Evolutionary conservation across 2,329 filamentous ascomycete genomes (phyloP), one percentile per base, ranked within the genome.

Genomic region (Penicillium sp.): DNA sequence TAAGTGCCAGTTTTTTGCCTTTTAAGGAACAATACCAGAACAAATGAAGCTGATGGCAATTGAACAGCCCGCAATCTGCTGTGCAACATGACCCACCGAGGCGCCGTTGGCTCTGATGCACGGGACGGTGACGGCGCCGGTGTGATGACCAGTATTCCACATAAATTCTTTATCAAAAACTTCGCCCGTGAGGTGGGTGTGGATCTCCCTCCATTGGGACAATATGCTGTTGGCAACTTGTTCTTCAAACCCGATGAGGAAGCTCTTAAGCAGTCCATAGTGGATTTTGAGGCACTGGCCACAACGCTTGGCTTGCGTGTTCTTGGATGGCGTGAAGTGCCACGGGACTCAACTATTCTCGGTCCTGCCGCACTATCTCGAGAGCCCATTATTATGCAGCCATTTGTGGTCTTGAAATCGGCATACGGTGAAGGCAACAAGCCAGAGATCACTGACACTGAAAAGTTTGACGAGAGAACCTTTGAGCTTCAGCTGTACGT

Each of bases 1-100:
- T 94, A 77, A 80, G 86, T 78, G 61, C 24, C 6, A 32, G 34
- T 39, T 49, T 6, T 9, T 4, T 20, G 16, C 5, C n/a, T 10
- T 16, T n/a, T 31, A 14, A 14, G 4, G 22, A 5, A 46, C 22
- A n/a, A 7, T 16, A 13, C 5, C 8, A 22, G 26, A 24, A 49
- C 11, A 53, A 40, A 24, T 9, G 40, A 53, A 34, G 29, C 53
- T 55, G 39, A 55, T 22, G 20, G 31, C 7, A 40, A 53, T 42
- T 16, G 20, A 60, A 50, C 68, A 94, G 90, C 92, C 65, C 89
- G 90, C 65, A 96, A 92, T 78, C 83, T 99, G 60, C 87, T 99
- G 62, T 99, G 94, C 84, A 97, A 99, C 84, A 99, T 99, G 94
- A 97, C 94, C 82, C 94, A 99, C 82, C 89, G 94, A 75, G 94